Percentiles rank a stretch among this genome's conserved stretches.
Conservation (phyloP, 163 green algal genomes). For the Volvox carteri region DNA sequence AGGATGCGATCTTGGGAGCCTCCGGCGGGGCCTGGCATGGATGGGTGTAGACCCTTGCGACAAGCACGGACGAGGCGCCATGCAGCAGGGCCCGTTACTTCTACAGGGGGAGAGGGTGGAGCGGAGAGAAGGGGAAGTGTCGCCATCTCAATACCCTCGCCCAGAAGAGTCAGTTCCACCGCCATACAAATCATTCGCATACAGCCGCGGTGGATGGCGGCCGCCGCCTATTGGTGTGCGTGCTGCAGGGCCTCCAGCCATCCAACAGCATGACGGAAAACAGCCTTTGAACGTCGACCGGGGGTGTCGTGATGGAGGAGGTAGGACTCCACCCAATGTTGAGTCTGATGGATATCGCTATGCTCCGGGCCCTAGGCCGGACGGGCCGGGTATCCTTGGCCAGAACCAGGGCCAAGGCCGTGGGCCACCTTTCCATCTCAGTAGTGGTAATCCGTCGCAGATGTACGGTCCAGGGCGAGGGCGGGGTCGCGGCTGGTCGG, state of each 20-base stretch:
- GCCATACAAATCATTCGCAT: not conserved
- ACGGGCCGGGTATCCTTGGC: not conserved
- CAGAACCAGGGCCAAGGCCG: not conserved
- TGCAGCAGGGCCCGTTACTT: not conserved
- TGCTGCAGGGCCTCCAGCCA: not conserved
- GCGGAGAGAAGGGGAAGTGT: not conserved
- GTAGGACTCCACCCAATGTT: not conserved
- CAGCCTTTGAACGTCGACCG: not conserved
- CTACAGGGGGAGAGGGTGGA: not conserved
- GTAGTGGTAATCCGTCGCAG: not conserved
- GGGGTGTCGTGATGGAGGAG: not conserved
- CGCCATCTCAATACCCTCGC: not conserved
- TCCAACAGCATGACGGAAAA: not conserved
- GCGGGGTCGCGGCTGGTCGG: not conserved
- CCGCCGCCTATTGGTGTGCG: not conserved
- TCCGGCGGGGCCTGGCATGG: not conserved
- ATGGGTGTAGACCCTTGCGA: not conserved
- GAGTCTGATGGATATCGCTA: not conserved
- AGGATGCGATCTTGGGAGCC: not conserved
- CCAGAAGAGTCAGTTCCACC: not conserved
- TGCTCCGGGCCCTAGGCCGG: not conserved
- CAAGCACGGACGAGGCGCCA: not conserved
- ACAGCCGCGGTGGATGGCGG: not conserved
- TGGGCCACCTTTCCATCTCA: not conserved
- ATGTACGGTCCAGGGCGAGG: not conserved